A percentile compares a stretch with the other conserved stretches of the same genome.
Conservation (phyloP, 768 basidiomycete genomes). For the Kwoniella sp. region DNA sequence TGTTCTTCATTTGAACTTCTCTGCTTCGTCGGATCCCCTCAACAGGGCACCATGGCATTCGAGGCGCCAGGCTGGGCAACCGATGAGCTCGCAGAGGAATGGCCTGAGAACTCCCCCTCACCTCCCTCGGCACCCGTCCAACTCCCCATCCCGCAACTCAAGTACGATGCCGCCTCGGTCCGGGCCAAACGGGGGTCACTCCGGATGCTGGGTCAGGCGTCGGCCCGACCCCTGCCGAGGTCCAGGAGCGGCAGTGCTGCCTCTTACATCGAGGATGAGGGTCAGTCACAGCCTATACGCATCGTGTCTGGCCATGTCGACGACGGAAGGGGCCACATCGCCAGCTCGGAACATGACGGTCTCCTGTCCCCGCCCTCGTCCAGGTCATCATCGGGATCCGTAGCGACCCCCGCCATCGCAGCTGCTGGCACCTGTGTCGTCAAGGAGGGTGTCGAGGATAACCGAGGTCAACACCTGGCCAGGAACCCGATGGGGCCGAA, state of each 20-base stretch:
- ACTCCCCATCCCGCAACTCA: conserved; percentile 54
- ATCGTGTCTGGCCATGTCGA: conserved; percentile 40
- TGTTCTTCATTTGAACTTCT: neutral
- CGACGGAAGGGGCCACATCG: conserved; percentile 18
- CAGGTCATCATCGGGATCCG: conserved; percentile 49
- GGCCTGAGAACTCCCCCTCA: conserved; percentile 60
- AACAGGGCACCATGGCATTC: conserved; percentile 8
- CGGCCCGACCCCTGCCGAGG: conserved; percentile 29
- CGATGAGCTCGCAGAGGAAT: conserved; percentile 85
- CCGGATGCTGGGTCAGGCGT: conserved; percentile 32
- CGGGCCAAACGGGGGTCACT: conserved; percentile 40
- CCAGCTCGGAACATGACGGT: conserved; percentile 13
- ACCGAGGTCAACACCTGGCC: conserved; percentile 29
- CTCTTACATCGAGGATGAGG: neutral
- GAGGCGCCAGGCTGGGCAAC: conserved; percentile 52
- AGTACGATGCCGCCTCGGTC: conserved; percentile 20
- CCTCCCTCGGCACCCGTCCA: conserved; percentile 35
- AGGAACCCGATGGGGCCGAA: conserved; percentile 24
- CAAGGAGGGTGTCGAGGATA: conserved; percentile 42
- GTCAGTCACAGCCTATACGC: conserved; percentile 4
- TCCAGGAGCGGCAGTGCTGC: conserved; percentile 13
- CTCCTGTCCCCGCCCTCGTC: conserved; percentile 33
- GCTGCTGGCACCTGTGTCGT: conserved; percentile 34
- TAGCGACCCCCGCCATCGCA: conserved; percentile 50
- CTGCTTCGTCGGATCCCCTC: neutral